These are phyloP conservation scores for Rhizophagus clarus DNA, from an alignment of 192 early-diverging fungal species.

Conservation along the genomic window DNA sequence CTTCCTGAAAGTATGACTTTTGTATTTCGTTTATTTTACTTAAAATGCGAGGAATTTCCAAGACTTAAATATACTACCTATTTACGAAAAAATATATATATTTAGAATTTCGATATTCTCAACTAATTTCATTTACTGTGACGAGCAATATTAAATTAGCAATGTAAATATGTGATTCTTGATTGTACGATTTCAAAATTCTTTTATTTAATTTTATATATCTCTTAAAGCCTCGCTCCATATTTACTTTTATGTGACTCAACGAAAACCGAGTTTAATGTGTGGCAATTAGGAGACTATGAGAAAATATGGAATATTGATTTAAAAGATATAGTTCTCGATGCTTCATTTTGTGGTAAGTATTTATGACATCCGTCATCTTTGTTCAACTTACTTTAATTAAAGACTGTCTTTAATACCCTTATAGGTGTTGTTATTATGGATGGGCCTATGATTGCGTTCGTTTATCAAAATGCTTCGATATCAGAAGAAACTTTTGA, in stretches of 20 bases:
- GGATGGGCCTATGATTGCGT: conserved; percentile 3
- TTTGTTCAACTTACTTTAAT: background rate
- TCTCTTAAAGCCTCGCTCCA: background rate
- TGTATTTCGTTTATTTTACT: background rate
- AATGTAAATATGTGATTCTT: background rate
- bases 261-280: background rate
- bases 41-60: background rate
- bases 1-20: background rate
- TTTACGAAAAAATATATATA: background rate
- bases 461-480: background rate
- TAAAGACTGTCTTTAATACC: background rate
- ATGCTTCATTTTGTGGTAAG: conserved; percentile 13
- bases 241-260: conserved; percentile 2
- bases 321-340: background rate
- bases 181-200: background rate
- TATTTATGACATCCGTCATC: too few species aligned
- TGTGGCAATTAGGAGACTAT: conserved; percentile 3
- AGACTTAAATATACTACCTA: too few species aligned
- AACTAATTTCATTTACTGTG: background rate
- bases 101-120: background rate
- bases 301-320: background rate
- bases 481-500: background rate
- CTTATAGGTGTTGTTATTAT: conserved; percentile 1
- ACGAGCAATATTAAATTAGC: background rate
- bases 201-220: background rate